phyloP scores from a whole-genome alignment of 2,329 filamentous ascomycete species.

The Pseudocercospora cruenta region DNA sequence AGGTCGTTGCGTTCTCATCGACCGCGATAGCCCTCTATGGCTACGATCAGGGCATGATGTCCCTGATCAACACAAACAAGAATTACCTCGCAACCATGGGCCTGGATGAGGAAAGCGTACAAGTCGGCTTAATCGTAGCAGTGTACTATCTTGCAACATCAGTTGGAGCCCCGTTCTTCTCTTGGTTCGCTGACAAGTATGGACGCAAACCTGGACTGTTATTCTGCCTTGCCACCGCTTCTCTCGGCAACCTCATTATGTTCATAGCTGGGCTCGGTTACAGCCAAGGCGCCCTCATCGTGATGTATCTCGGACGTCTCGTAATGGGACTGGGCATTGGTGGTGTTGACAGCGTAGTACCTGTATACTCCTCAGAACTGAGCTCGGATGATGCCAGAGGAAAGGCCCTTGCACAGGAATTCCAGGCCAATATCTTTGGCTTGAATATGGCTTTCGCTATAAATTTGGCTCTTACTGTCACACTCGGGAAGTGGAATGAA shows the following conservation, averaged over 20 bases:
- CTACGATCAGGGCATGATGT: constrained; percentile 52
- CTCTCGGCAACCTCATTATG: constrained; percentile 63
- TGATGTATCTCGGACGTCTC: constrained; percentile 56
- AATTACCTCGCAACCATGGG: constrained; percentile 62
- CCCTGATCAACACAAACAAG: constrained; percentile 58
- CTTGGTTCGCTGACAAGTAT: constrained; percentile 56
- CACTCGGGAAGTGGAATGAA: constrained; percentile 59
- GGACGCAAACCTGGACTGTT: constrained; percentile 62
- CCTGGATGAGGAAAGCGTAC: constrained; percentile 46
- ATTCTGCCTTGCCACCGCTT: constrained; percentile 56
- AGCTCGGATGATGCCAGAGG: constrained; percentile 61
- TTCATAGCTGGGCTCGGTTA: constrained; percentile 59
- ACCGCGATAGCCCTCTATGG: constrained; percentile 60
- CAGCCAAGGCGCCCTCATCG: constrained; percentile 45
- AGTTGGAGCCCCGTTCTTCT: constrained; percentile 60
- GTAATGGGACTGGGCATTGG: constrained; percentile 63
- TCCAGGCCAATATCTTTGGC: constrained; percentile 67
- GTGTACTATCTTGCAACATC: constrained; percentile 67
- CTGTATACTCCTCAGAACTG: constrained; percentile 63
- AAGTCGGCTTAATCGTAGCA: constrained; percentile 64
- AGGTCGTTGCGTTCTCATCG: constrained; percentile 58
- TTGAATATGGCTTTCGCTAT: constrained; percentile 64
- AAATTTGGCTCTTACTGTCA: constrained; percentile 59
- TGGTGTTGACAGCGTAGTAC: constrained; percentile 64
- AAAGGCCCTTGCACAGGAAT: constrained; percentile 64